A percentile compares a stretch with the other conserved stretches of the same genome.
These are phyloP conservation scores for Veloporphyrellus conicus DNA, from an alignment of 1,284 basidiomycete species.

Conservation along the genomic window DNA sequence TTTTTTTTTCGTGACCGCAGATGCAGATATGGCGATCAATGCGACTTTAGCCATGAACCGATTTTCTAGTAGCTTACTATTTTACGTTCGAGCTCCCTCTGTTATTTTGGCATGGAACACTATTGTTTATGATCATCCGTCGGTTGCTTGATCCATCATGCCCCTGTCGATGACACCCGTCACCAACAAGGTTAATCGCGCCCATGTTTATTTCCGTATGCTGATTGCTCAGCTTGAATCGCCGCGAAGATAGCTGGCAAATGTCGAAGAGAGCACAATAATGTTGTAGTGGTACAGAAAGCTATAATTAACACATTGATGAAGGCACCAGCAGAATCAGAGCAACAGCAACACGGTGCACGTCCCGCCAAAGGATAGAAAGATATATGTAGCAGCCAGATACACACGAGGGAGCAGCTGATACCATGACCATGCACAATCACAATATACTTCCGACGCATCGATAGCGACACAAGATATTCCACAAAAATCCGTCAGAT, in stretches of 20 bases:
- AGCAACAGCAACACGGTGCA: constrained; percentile 28
- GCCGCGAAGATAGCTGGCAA: constrained; percentile 14
- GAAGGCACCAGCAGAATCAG: constrained; percentile 29
- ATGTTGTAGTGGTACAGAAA: constrained; percentile 36
- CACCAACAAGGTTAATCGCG: constrained; percentile 10
- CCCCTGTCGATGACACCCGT: constrained; percentile 6
- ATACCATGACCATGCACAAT: constrained; percentile 25
- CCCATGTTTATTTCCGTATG: constrained; percentile 8
- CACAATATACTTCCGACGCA: constrained; percentile 32
- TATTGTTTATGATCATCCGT: constrained; percentile 12
- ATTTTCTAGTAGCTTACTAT: constrained; percentile 25
- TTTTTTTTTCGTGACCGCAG: constrained; percentile 47
- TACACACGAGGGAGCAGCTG: constrained; percentile 13
- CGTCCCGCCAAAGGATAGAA: constrained; percentile 29
- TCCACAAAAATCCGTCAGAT: constrained; percentile 31
- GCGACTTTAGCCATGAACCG: constrained; percentile 71
- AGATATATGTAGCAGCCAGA: constrained; percentile 32
- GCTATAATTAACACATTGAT: constrained; percentile 37
- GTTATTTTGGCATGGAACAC: constrained; percentile 13
- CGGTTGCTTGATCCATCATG: constrained; percentile 4
- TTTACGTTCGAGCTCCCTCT: constrained; percentile 1
- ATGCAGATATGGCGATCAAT: constrained; percentile 81
- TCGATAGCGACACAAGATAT: constrained; percentile 27
- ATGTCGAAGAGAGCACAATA: constrained; percentile 22
- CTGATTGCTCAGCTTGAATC: constrained; percentile 1